Conservation (phyloP, 179 eudicot genomes). For the Silene vulgaris region DNA sequence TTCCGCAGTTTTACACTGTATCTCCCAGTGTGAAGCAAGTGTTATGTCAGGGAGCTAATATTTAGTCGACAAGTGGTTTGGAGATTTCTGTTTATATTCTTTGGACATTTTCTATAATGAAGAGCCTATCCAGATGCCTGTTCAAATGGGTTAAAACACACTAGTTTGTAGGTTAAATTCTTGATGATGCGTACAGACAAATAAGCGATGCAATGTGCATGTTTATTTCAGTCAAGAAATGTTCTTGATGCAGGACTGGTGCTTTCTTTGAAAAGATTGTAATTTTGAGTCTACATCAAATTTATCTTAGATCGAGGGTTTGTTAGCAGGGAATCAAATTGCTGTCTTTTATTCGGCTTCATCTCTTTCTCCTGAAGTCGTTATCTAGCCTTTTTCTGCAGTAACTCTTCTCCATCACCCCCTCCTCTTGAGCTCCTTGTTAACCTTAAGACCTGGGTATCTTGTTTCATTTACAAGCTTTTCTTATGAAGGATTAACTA, state of each 20-base stretch:
- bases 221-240: not conserved
- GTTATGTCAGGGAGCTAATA: not conserved
- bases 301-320: not conserved
- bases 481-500: not conserved
- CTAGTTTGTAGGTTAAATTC: conserved; percentile 4
- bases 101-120: not conserved
- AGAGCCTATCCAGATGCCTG: not conserved
- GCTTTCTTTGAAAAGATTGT: no score
- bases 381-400: conserved; percentile 11
- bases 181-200: not conserved
- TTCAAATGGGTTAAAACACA: not conserved
- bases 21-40: not conserved
- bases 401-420: not conserved
- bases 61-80: not conserved
- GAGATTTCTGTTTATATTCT: conserved; percentile 1
- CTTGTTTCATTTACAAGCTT: not conserved
- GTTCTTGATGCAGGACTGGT: not conserved
- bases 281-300: not conserved
- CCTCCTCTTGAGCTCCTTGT: not conserved
- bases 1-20: not conserved
- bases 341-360: not conserved
- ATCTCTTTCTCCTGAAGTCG: not conserved
- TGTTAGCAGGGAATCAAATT: not conserved
- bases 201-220: not conserved
- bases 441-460: not conserved